Evolutionary conservation across 2,329 filamentous ascomycete species (phyloP), one percentile per base, ranked within the genome.

Genomic region (Colletotrichum endophyticum): DNA sequence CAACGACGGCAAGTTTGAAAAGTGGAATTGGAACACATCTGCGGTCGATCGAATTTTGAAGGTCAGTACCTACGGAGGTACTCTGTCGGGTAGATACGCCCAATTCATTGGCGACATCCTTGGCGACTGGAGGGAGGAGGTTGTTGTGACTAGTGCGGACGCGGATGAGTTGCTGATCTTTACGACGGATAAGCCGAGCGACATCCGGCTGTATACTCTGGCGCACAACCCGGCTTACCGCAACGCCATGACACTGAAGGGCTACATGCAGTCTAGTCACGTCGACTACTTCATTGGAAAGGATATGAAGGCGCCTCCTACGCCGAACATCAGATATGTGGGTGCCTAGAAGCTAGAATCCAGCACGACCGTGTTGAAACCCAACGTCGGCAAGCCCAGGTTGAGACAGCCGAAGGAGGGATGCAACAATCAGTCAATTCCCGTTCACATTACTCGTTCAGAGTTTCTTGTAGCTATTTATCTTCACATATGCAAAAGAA

Each of bases 221-320:
- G 67, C 79, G 1, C 79, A 81, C 22, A 81, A 81, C 67, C 79
- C 79, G 9, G 79, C 80, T 1, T 81, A 81, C n/a, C 78, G 79
- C 8, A 81, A 81, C 28, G 75, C 78, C 15, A 75, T 81, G 78
- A 81, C 79, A 0, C 69, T 81, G 13, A 81, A 81, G 63, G 80
- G 79, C 0, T 81, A 81, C 19, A 57, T 79, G 25, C 78, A 81
- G 73, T 78, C 76, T 15, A 78, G 80, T 8, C 77, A 80, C 28
- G 71, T 81, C 1, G 79, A 81, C 44, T 81, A 80, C 34, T 80
- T 77, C 59, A 66, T 81, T 2, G 78, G 79, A 0, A 66, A 78
- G 4, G 75, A 62, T 8, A 81, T 80, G 79, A 28, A 68, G 22
- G 70, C 63, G 32, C 79, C 78, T 7, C 76, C 78, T 1, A 28